Evolutionary conservation across 148 eudicot genomes (phyloP).

Genomic region (Linanthus parryae): DNA sequence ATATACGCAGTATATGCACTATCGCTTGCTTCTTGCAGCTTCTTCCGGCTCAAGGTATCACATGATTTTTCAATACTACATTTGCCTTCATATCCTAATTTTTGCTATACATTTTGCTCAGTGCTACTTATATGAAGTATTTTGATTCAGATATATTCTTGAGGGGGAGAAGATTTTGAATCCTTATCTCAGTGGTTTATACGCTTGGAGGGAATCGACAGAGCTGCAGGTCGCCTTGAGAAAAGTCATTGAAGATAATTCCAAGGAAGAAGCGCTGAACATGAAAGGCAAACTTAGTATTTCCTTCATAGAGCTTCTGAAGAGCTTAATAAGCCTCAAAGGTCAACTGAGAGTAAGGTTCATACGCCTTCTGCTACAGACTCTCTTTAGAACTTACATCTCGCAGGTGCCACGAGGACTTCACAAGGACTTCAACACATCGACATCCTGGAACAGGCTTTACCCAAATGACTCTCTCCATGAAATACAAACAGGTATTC

Average conservation of each 20-base stretch:
- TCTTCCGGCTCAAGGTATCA: conserved; percentile 38
- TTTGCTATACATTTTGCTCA: too few relatives aligned
- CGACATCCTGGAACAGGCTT: background rate
- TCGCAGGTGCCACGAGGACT: conserved; percentile 24
- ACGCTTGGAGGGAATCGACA: conserved; percentile 26
- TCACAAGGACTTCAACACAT: conserved; percentile 1
- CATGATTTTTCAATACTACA: background rate
- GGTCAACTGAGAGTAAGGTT: conserved; percentile 19
- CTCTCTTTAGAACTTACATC: conserved; percentile 25
- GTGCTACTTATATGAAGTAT: background rate
- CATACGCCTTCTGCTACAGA: conserved; percentile 6
- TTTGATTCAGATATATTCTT: conserved; percentile 26
- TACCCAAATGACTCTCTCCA: conserved; percentile 23
- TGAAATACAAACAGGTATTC: conserved; percentile 28
- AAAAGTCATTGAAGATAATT: conserved; percentile 4
- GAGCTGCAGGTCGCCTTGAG: conserved; percentile 24
- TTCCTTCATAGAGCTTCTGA: conserved; percentile 24
- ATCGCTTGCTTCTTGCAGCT: conserved; percentile 23
- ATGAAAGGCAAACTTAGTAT: conserved; percentile 22
- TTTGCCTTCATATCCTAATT: background rate
- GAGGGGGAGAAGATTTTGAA: conserved; percentile 34
- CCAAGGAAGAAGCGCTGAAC: conserved; percentile 8
- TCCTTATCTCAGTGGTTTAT: conserved; percentile 24
- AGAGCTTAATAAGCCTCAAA: conserved; percentile 14
- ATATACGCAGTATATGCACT: conserved; percentile 30